Conservation (phyloP, 345 rosid genomes). For the Lagerstroemia speciosa region DNA sequence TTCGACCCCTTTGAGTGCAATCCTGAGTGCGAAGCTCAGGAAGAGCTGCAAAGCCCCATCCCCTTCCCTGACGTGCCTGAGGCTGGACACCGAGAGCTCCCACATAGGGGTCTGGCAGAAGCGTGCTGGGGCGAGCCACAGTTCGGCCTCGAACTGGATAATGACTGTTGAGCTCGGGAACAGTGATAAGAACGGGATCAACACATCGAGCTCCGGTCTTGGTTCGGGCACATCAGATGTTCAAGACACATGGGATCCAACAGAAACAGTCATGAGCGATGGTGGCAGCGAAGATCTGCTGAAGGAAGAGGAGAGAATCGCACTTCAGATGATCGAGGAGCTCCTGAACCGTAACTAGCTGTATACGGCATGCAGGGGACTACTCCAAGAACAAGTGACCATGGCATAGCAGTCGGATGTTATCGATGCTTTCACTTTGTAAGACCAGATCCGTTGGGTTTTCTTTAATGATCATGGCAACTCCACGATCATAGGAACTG, state of each 20-base stretch:
- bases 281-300: not conserved
- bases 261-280: not conserved
- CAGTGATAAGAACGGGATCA: not conserved
- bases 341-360: constrained; percentile 24
- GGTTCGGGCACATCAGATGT: not conserved
- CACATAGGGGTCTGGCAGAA: constrained; percentile 40
- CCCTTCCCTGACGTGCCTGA: constrained; percentile 32
- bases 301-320: constrained; percentile 24
- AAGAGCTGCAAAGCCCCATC: constrained; percentile 23
- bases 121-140: constrained; percentile 16
- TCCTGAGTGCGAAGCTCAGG: constrained; percentile 21
- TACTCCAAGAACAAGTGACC: not conserved
- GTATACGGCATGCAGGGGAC: not conserved
- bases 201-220: not conserved
- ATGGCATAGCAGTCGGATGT: too few relatives aligned
- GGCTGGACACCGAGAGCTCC: constrained; percentile 30
- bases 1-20: not conserved
- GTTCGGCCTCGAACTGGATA: constrained; percentile 27
- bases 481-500: too few relatives aligned
- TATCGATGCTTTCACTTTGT: too few relatives aligned
- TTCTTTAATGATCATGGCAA: too few relatives aligned
- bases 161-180: constrained; percentile 27
- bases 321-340: constrained; percentile 36
- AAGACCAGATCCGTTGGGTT: too few relatives aligned
- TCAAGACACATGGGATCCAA: not conserved